A percentile compares a stretch with the other conserved stretches of the same genome.
Conservation (phyloP, 2,329 filamentous ascomycete species). For the Paracorniculantispora psalliotae region DNA sequence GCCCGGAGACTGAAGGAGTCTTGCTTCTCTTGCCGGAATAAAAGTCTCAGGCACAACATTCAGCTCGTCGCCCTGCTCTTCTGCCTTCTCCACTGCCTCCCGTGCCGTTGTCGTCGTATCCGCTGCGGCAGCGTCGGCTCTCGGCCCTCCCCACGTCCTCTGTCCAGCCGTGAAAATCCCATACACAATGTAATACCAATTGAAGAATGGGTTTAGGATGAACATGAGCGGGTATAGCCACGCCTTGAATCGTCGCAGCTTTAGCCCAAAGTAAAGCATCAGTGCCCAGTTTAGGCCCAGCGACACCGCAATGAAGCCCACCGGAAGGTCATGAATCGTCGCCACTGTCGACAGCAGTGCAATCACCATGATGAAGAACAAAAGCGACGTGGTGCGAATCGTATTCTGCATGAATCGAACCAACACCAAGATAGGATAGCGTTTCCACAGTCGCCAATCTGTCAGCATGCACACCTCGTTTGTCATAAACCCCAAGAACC, state of each 20-base stretch:
- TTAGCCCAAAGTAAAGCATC: slow-evolving; percentile 92
- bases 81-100: slow-evolving; percentile 78
- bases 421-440: slow-evolving; percentile 80
- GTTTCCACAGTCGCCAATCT: slow-evolving; percentile 83
- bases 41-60: slow-evolving; percentile 89
- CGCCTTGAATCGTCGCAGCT: slow-evolving; percentile 84
- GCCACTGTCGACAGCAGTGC: slow-evolving; percentile 82
- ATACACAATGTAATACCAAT: slow-evolving; percentile 98
- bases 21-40: slow-evolving; percentile 52
- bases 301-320: slow-evolving; percentile 90
- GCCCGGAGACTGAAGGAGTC: slow-evolving; percentile 19
- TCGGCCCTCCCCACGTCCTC: slow-evolving; percentile 90
- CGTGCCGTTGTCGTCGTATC: slow-evolving; percentile 71
- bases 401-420: slow-evolving; percentile 95
- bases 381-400: slow-evolving; percentile 84
- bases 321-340: slow-evolving; percentile 70
- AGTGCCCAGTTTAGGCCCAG: slow-evolving; percentile 89
- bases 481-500: slow-evolving; percentile 96
- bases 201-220: slow-evolving; percentile 90
- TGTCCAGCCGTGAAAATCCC: slow-evolving; percentile 93
- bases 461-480: slow-evolving; percentile 99
- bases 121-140: slow-evolving; percentile 80
- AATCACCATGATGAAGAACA: slow-evolving; percentile 91
- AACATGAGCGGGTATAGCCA: slow-evolving; percentile 97
- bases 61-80: slow-evolving; percentile 75